Base-by-base conservation (phyloP, 805 yeast genomes). In the Maudiozyma saulgeensis region DNA sequence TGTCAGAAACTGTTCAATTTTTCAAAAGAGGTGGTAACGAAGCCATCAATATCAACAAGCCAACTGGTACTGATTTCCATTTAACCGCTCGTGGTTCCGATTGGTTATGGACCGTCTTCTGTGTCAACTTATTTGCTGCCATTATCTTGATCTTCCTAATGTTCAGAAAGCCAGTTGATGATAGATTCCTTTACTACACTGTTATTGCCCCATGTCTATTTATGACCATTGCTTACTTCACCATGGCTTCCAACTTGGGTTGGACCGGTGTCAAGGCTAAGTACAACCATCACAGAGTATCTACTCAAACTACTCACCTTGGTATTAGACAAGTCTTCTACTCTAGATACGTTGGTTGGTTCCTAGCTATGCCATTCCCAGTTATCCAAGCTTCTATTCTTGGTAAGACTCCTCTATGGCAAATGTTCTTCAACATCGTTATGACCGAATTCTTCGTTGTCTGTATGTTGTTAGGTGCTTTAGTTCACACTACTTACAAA, bases 71-170 rank as follows among this genome's bases (percentile, higher is more conserved):
- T 42, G 84, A 79, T 54, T 75, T 81, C 62, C 77, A 76, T 50
- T 50, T 81, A 34, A 80, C 84, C 13, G 51, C 59, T 9, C 79
- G 79, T 62, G 87, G 87, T 64, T 79, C 85, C 6, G 79, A 77
- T 63, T 81, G 85, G 86, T 72, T 77, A 55, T 81, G 84, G 84
- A 72, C 87, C 3, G 82, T 70, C 18, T 80, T 80, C 61, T 61
- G 74, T 38, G 53, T 78, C 25, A 75, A 77, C 57, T 63, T 69
- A 31, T 49, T 72, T 2, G 60, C 72, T 19, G 57, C 75, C 6
- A 47, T 70, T 15, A 47, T 58, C 16, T 52, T 57, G 54, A 53
- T 59, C 39, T 56, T 53, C 28, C 47, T 64, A 35, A 61, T 64
- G 53, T 63, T 59, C 47, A 51, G 50, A 39, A 56, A 58, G 39